phyloP scores from a whole-genome alignment of 2,329 filamentous ascomycete species.

The Orbilia javanica region DNA sequence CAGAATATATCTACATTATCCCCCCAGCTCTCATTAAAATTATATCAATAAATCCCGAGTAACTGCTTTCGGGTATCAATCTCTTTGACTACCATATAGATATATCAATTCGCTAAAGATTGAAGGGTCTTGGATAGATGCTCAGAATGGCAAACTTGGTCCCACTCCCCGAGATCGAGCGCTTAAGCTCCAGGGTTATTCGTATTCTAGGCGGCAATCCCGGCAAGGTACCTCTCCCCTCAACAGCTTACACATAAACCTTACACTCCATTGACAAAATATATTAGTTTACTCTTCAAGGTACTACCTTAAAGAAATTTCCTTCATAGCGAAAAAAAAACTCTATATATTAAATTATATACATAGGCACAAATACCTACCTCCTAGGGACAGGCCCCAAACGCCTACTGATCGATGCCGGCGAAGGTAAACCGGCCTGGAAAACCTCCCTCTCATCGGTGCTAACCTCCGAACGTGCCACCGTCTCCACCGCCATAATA shows the following conservation, averaged over 20 bases:
- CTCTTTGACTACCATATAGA: background rate
- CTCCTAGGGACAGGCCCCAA: slow-evolving; percentile 80
- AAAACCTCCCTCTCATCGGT: slow-evolving; percentile 74
- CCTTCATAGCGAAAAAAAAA: background rate
- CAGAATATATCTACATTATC: background rate
- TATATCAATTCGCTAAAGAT: slow-evolving; percentile 3
- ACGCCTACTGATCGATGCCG: slow-evolving; percentile 89
- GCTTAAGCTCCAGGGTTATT: slow-evolving; percentile 81
- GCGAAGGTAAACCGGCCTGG: slow-evolving; percentile 84
- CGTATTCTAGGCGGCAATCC: slow-evolving; percentile 92
- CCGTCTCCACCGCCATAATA: slow-evolving; percentile 77
- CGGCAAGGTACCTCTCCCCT: slow-evolving; percentile 73
- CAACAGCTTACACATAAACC: background rate
- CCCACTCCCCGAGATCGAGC: slow-evolving; percentile 78
- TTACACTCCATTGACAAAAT: slow-evolving; percentile 14
- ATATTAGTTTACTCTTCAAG: slow-evolving; percentile 74
- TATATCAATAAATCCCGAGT: background rate
- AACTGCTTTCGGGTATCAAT: background rate
- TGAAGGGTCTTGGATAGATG: slow-evolving; percentile 68
- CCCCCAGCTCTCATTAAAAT: background rate
- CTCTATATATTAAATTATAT: slow-evolving; percentile 5
- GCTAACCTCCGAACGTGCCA: slow-evolving; percentile 76
- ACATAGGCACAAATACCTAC: slow-evolving; percentile 88
- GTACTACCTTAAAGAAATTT: slow-evolving; percentile 63
- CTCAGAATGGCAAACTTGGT: slow-evolving; percentile 68